A percentile compares a stretch with the other conserved stretches of the same genome.
Evolutionary conservation across 148 eudicot genomes (phyloP).

Genomic region (Vaccinium corymbosum): DNA sequence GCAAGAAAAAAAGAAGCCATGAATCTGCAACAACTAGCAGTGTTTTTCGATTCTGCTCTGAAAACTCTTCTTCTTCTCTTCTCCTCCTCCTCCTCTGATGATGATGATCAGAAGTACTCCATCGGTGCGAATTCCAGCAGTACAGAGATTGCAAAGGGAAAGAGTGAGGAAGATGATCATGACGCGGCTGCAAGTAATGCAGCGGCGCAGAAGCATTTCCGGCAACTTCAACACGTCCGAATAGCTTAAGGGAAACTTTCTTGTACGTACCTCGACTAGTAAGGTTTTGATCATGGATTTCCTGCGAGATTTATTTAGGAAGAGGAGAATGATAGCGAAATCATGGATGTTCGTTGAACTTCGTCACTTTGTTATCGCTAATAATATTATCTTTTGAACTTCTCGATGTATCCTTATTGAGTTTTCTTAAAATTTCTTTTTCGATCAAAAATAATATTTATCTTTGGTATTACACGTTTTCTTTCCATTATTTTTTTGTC

Average conservation of each 20-base stretch:
- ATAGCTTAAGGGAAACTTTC: neutral
- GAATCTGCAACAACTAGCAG: conserved; percentile 12
- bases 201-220: conserved; percentile 14
- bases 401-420: too few species aligned
- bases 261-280: neutral
- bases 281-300: neutral
- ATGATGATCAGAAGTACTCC: neutral
- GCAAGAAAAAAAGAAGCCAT: neutral
- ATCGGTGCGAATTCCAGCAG: neutral
- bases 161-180: neutral
- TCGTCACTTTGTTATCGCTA: neutral
- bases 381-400: neutral
- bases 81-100: neutral
- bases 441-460: too few species aligned
- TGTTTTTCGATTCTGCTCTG: neutral
- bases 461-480: neutral
- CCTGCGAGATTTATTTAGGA: neutral
- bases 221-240: conserved; percentile 13
- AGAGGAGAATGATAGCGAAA: neutral
- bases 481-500: neutral
- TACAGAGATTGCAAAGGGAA: neutral
- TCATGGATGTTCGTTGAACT: neutral
- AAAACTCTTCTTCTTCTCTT: neutral
- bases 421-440: too few species aligned
- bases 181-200: neutral